These are phyloP conservation scores for Globisporangium recalcitrans DNA, from an alignment of 352 stramenopile genomes.

Conservation along the genomic window DNA sequence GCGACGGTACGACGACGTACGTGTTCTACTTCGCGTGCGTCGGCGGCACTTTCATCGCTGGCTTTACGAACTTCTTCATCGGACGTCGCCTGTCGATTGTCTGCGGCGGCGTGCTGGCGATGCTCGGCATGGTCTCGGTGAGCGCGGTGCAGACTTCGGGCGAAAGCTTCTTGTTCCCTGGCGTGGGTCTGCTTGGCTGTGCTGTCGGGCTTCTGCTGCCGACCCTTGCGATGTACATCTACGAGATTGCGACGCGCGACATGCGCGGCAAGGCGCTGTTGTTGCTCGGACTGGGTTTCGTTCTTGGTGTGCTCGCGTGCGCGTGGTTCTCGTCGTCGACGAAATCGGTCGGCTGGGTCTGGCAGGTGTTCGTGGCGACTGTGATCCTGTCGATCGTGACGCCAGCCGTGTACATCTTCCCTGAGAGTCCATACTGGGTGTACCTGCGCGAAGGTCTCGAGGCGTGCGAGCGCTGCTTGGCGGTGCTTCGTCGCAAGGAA, in stretches of 20 bases:
- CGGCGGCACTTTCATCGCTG: slow-evolving; percentile 45
- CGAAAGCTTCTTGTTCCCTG: slow-evolving; percentile 54
- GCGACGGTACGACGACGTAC: slow-evolving; percentile 62
- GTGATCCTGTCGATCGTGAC: slow-evolving; percentile 79
- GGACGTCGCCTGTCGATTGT: slow-evolving; percentile 74
- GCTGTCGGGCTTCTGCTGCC: slow-evolving; percentile 64
- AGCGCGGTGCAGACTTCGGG: slow-evolving; percentile 49
- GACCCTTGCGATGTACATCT: slow-evolving; percentile 79
- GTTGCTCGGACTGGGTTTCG: slow-evolving; percentile 64
- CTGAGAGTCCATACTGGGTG: slow-evolving; percentile 82
- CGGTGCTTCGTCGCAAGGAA: slow-evolving; percentile 72
- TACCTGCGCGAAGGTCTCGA: slow-evolving; percentile 74
- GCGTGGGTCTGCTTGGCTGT: slow-evolving; percentile 52
- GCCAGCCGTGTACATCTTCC: slow-evolving; percentile 79
- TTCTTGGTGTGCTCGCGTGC: slow-evolving; percentile 52
- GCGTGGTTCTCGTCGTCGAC: slow-evolving; percentile 68
- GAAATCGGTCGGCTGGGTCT: slow-evolving; percentile 77
- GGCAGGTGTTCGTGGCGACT: slow-evolving; percentile 78
- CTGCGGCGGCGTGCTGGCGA: slow-evolving; percentile 54
- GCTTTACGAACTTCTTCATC: slow-evolving; percentile 63
- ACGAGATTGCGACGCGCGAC: slow-evolving; percentile 79
- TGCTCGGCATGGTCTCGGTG: slow-evolving; percentile 67
- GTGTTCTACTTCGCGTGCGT: slow-evolving; percentile 57
- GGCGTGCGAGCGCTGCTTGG: slow-evolving; percentile 62
- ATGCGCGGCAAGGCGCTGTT: slow-evolving; percentile 81